Conservation (phyloP, 2,329 filamentous ascomycete genomes). For the Rhinocladiella mackenziei region DNA sequence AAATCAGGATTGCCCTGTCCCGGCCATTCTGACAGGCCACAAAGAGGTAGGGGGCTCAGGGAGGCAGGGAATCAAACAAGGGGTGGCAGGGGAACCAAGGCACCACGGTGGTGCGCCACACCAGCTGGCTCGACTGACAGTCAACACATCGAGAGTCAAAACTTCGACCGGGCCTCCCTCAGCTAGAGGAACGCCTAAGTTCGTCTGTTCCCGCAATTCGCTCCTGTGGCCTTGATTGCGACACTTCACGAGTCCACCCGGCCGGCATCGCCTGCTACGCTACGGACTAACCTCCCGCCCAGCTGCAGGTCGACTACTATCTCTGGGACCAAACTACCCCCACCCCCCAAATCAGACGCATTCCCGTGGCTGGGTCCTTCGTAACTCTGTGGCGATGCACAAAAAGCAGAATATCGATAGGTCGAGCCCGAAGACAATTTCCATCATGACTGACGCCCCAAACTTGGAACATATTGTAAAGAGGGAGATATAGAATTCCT, state of each 20-base stretch:
- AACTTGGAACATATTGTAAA: neutral
- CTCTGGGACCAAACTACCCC: slow-evolving; percentile 16
- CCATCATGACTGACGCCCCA: neutral
- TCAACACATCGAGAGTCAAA: slow-evolving; percentile 1
- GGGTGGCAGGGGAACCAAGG: slow-evolving; percentile 5
- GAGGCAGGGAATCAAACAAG: slow-evolving; percentile 13
- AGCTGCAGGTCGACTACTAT: slow-evolving; percentile 20
- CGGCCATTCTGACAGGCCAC: slow-evolving; percentile 1
- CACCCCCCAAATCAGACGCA: neutral
- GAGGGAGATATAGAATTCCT: neutral
- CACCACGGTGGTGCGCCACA: slow-evolving; percentile 7
- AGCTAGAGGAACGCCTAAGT: neutral
- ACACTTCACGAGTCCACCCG: slow-evolving; percentile 18
- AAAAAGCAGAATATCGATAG: slow-evolving; percentile 1
- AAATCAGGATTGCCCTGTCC: slow-evolving; percentile 10
- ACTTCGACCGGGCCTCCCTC: neutral
- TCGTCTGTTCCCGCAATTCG: slow-evolving; percentile 5
- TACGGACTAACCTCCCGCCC: slow-evolving; percentile 21
- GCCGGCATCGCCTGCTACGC: slow-evolving; percentile 17
- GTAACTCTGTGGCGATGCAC: slow-evolving; percentile 22
- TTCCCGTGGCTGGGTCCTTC: slow-evolving; percentile 1
- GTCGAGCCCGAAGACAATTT: neutral
- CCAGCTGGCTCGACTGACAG: neutral
- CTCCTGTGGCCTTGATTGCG: slow-evolving; percentile 16
- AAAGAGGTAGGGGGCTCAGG: slow-evolving; percentile 1